Percentiles rank a stretch among this genome's conserved stretches.
These are phyloP conservation scores for Thuja plicata DNA, from an alignment of 83 land plant species.

Conservation along the genomic window DNA sequence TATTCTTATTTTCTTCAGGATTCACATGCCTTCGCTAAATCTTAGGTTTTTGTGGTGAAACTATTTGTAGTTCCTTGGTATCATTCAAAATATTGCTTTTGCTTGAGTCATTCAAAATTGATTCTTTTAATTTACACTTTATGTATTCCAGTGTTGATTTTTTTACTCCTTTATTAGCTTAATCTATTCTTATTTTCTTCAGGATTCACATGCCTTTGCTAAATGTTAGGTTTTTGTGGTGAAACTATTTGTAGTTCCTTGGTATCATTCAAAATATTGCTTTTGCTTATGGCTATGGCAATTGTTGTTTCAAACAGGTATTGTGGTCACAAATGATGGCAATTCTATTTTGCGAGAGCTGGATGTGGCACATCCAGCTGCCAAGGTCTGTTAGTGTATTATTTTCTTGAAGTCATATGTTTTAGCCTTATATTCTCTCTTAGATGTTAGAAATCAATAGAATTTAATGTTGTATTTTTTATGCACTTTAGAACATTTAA, in stretches of 20 bases:
- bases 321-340: slow-evolving; percentile 98
- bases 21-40: background rate
- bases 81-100: background rate
- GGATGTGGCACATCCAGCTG: slow-evolving; percentile 98
- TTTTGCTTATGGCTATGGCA: background rate
- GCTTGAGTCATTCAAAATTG: background rate
- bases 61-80: background rate
- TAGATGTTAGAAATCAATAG: background rate
- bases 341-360: slow-evolving; percentile 95
- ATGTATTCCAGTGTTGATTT: background rate
- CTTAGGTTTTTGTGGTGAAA: background rate
- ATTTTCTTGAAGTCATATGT: background rate
- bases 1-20: background rate
- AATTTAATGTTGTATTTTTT: background rate
- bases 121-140: background rate
- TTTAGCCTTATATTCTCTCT: background rate
- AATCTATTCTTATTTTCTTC: background rate
- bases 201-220: background rate
- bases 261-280: background rate
- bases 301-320: slow-evolving; percentile 53
- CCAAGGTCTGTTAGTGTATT: slow-evolving; percentile 50
- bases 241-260: background rate
- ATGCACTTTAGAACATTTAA: background rate
- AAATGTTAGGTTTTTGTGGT: background rate
- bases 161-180: too few relatives aligned